A percentile compares a stretch with the other conserved stretches of the same genome.
Conservation (phyloP, 129 eudicot genomes). For the Flaveria brownii region DNA sequence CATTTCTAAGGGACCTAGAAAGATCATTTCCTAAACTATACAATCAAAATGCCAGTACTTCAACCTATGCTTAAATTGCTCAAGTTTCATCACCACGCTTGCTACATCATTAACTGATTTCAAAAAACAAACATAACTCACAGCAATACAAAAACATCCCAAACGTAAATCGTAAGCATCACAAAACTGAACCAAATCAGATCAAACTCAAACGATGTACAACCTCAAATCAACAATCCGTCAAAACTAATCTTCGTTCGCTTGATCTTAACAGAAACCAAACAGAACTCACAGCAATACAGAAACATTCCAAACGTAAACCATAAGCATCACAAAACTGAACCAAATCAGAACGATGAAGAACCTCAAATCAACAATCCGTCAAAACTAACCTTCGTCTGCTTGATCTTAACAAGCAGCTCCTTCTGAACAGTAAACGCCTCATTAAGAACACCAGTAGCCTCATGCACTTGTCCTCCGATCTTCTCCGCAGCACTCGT, state of each 20-base stretch:
- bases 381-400: slow-evolving; percentile 50
- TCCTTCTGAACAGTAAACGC: slow-evolving; percentile 78
- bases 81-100: too few relatives aligned
- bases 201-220: neutral
- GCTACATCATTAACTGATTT: too few relatives aligned
- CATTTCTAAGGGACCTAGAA: slow-evolving; percentile 6
- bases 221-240: too few relatives aligned
- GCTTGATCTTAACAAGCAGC: slow-evolving; percentile 72
- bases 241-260: slow-evolving; percentile 51
- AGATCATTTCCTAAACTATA: neutral
- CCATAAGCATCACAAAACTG: neutral
- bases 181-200: slow-evolving; percentile 6
- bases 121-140: too few relatives aligned
- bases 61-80: too few relatives aligned
- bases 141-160: neutral
- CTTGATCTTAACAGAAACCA: slow-evolving; percentile 40
- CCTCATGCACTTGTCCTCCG: slow-evolving; percentile 81
- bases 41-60: too few relatives aligned
- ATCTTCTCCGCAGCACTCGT: slow-evolving; percentile 71
- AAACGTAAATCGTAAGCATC: neutral
- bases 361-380: neutral
- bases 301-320: neutral
- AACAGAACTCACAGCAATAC: too few relatives aligned
- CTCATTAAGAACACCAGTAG: slow-evolving; percentile 50
- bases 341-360: neutral